Base-by-base conservation (phyloP, 331 rosid species). In the Pyracantha coccinea region DNA sequence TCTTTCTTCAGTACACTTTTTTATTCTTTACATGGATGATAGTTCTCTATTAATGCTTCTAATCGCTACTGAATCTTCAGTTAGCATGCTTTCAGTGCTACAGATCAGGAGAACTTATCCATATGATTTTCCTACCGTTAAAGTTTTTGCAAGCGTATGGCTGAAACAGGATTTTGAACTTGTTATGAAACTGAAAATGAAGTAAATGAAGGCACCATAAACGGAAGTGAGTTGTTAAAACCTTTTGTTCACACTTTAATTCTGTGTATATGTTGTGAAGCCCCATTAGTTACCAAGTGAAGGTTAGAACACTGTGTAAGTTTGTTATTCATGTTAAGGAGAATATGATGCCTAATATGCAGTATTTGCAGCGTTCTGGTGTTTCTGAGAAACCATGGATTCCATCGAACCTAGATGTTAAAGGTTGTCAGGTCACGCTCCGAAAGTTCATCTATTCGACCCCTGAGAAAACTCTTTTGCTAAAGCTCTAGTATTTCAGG, bases 401-500 rank as follows among this genome's bases (percentile, higher is more conserved):
- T 84, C 81, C 54, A 76, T 65, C 59, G 54, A n/a, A 15, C 77
- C 55, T 77, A 81, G 53, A 60, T 78, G 38, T 60, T 69, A 6
- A 24, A 7, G 4, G 20, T 78, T 6, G 55, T 84, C n/a, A 62
- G 35, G 62, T 10, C 32, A 23, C 8, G 2, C 47, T 85, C 85
- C 0, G 1, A 2, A 2, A 1, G 19, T 79, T 66, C 83, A 81
- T 45, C 2, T 2, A 33, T 32, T 38, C 1, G 10, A 75, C 25
- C 60, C 60, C 78, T 4, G 35, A 78, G 62, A 78, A 75, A 60
- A 59, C 68, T 12, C 28, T 77, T 59, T 21, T 70, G 31, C 88
- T 80, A 35, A 84, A 84, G 66, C 44, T 74, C 13, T 20, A 74
- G 54, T 74, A 69, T 61, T 59, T 80, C 24, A 28, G 9, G 31